These are phyloP conservation scores for Fusarium cicatricum DNA, from an alignment of 2,329 filamentous ascomycete species.

Conservation along the genomic window DNA sequence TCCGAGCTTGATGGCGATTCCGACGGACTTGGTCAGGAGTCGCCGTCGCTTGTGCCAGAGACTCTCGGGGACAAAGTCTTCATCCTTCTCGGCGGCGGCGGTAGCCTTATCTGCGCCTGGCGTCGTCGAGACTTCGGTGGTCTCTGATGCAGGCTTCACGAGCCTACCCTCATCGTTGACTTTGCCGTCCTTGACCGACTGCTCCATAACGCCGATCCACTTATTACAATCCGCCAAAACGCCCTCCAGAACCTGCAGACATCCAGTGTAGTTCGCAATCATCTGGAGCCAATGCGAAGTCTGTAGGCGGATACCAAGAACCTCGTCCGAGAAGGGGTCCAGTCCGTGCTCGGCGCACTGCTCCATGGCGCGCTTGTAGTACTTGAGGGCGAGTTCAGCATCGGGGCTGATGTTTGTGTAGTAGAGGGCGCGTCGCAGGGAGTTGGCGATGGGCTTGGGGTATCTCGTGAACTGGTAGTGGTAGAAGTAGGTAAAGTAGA, in stretches of 20 bases:
- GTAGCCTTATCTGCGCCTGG: conserved; percentile 2
- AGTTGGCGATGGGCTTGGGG: conserved; percentile 76
- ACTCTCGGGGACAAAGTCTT: conserved; percentile 51
- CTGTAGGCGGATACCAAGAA: conserved; percentile 88
- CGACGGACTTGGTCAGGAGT: conserved; percentile 76
- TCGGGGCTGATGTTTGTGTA: conserved; percentile 82
- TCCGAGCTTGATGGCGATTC: conserved; percentile 83
- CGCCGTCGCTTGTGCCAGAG: conserved; percentile 68
- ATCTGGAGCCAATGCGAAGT: conserved; percentile 83
- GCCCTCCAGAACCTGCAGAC: conserved; percentile 81
- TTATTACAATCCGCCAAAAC: conserved; percentile 73
- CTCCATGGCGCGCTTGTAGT: conserved; percentile 82
- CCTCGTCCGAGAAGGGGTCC: conserved; percentile 90
- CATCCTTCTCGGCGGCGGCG: conserved; percentile 35
- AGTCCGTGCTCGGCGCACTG: conserved; percentile 77
- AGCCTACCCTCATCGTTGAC: conserved; percentile 52
- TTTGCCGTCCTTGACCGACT: conserved; percentile 57
- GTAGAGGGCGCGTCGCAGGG: conserved; percentile 85
- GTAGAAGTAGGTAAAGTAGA: conserved; percentile 65
- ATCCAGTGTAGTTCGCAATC: conserved; percentile 72
- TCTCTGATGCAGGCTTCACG: conserved; percentile 27
- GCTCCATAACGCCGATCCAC: conserved; percentile 66
- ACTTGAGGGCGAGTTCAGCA: conserved; percentile 78
- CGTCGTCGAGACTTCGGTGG: conserved; percentile 7
- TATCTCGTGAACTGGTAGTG: conserved; percentile 63